A percentile compares a stretch with the other conserved stretches of the same genome.
These are phyloP conservation scores for Aspergillus affinis DNA, from an alignment of 495 filamentous ascomycete genomes.

Conservation along the genomic window DNA sequence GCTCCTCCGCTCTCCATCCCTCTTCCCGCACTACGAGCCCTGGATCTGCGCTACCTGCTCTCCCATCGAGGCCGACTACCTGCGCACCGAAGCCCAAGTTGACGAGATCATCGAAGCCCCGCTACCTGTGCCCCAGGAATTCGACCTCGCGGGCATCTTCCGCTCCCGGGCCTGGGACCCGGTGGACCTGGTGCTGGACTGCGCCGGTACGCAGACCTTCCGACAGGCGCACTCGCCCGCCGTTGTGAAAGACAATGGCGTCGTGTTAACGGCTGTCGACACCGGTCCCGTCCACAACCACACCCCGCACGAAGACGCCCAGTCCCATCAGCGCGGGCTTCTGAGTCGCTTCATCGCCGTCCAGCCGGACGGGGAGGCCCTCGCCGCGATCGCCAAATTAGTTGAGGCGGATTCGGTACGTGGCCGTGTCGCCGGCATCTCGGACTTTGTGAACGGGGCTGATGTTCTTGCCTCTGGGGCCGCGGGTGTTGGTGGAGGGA, in stretches of 20 bases:
- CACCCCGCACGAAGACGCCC: slow-evolving; percentile 3
- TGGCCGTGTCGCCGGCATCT: slow-evolving; percentile 31
- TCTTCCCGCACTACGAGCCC: slow-evolving; percentile 35
- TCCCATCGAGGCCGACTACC: slow-evolving; percentile 23
- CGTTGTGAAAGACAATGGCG: slow-evolving; percentile 37
- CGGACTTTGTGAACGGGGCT: slow-evolving; percentile 33
- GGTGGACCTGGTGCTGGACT: slow-evolving; percentile 45
- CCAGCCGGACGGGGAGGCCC: slow-evolving; percentile 33
- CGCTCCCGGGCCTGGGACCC: slow-evolving; percentile 31
- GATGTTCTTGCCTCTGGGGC: slow-evolving; percentile 31
- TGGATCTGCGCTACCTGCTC: slow-evolving; percentile 44
- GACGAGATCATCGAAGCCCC: slow-evolving; percentile 35
- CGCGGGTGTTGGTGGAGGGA: slow-evolving; percentile 26
- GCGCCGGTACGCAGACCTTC: slow-evolving; percentile 34
- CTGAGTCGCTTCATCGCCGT: slow-evolving; percentile 39
- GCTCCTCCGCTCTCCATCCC: slow-evolving; percentile 32
- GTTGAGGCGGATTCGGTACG: slow-evolving; percentile 34
- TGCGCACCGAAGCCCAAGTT: slow-evolving; percentile 27
- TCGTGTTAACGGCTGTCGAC: slow-evolving; percentile 40
- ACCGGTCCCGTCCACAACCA: slow-evolving; percentile 23
- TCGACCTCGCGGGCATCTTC: slow-evolving; percentile 34
- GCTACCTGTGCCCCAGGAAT: slow-evolving; percentile 21
- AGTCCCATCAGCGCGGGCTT: slow-evolving; percentile 26
- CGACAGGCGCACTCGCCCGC: slow-evolving; percentile 31
- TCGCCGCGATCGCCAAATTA: slow-evolving; percentile 33